Base-by-base conservation (phyloP, 352 stramenopile genomes). In the Globisporangium abappressorium region DNA sequence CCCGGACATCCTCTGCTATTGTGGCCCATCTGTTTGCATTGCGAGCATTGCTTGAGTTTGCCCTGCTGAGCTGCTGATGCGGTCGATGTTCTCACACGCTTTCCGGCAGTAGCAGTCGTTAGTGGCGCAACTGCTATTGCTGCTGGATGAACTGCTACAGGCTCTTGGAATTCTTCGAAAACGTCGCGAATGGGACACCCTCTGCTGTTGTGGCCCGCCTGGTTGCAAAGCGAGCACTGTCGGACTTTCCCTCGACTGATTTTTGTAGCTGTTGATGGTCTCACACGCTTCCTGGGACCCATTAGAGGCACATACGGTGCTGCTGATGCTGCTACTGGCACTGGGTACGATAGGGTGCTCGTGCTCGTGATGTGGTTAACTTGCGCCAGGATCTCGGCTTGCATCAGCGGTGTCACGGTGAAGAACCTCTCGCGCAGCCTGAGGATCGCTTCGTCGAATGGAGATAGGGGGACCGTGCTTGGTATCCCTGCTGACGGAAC, bases 371-470 rank as follows among this genome's bases (percentile, higher is more conserved):
- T 61, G 33, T 30, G 30, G 30, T 61, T 49, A n/a, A 61, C 41
- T 33, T 61, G 56, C 33, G 56, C 33, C 56, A 61, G 56, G 56
- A 61, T 61, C 56, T 61, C 30, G 33, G 14, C 41, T 22, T 61
- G 56, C 30, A 61, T 49, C 28, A 61, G 56, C 33, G 33, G 56
- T 20, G 56, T 30, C 30, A 33, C 56, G 20, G 30, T 46, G 33
- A 47, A 61, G 56, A 61, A 61, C 5, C 56, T 36, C n/a, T 49
- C n/a, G 11, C 56, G 30, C 5, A 62, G 56, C 11, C 33, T 49
- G 20, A 33, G n/a, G 33, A 62, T 46, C n/a, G 56, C 56, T 33
- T 49, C 56, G 33, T 62, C 56, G 36, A 62, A 62, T 15, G 33
- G 33, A 36, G 56, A 62, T 34, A 62, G 20, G 56, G 56, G 5